Percentiles rank a stretch among this genome's conserved stretches.
Evolutionary conservation across 31 red algal genomes (phyloP).

Genomic region (Endocladia muricata): DNA sequence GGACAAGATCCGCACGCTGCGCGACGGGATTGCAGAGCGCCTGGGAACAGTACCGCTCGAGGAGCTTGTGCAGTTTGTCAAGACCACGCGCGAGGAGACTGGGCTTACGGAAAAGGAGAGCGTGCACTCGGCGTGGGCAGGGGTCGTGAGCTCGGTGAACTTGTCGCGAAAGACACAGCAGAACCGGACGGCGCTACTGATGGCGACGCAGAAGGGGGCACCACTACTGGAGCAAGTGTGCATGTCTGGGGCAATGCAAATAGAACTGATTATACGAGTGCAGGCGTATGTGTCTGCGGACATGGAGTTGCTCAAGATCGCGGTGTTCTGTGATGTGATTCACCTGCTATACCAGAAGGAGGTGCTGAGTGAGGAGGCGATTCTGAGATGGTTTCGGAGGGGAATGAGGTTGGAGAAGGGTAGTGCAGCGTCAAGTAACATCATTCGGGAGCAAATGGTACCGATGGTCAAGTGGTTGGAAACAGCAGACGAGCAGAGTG

Average conservation of each 20-base stretch:
- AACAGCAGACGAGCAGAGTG: constrained; percentile 69
- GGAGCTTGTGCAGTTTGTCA: constrained; percentile 54
- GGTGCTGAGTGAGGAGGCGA: constrained; percentile 77
- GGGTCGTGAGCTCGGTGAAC: constrained; percentile 59
- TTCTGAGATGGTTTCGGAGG: constrained; percentile 69
- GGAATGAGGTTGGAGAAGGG: constrained; percentile 72
- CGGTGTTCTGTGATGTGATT: constrained; percentile 66
- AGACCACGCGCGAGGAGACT: constrained; percentile 28
- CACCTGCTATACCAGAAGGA: constrained; percentile 68
- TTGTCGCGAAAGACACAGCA: constrained; percentile 71
- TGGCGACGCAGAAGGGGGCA: constrained; percentile 37
- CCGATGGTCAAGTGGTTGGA: constrained; percentile 82
- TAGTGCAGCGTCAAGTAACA: constrained; percentile 59
- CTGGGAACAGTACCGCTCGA: constrained; percentile 25
- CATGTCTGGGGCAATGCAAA: constrained; percentile 52
- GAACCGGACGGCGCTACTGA: constrained; percentile 58
- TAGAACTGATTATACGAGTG: constrained; percentile 61
- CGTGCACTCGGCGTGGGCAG: constrained; percentile 51
- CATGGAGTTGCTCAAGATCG: constrained; percentile 79
- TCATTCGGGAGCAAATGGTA: constrained; percentile 74
- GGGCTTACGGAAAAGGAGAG: constrained; percentile 52
- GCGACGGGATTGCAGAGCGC: constrained; percentile 59
- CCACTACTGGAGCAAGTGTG: constrained; percentile 47
- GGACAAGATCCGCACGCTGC: constrained; percentile 52
- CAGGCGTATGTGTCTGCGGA: constrained; percentile 69